Percentiles rank a stretch among this genome's conserved stretches.
phyloP scores from a whole-genome alignment of 108 stramenopile genomes.

The Mayamaea pseudoterrestris region DNA sequence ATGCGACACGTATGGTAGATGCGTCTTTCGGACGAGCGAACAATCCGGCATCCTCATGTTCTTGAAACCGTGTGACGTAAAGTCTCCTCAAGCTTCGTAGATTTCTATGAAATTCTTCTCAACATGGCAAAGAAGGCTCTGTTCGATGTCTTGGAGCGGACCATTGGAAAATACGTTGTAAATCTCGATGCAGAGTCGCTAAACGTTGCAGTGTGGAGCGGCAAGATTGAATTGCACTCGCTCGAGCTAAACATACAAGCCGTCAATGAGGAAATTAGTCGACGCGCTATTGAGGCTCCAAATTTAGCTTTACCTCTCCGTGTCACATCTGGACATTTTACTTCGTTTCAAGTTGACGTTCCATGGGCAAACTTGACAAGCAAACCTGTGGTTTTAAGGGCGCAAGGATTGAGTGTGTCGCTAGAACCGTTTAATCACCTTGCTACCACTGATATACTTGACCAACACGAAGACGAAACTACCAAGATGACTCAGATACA shows the following conservation, averaged over 20 bases:
- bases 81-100: too few species aligned
- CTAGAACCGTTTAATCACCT: conserved; percentile 46
- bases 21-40: too few species aligned
- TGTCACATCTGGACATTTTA: conserved; percentile 49
- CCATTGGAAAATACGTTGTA: conserved; percentile 79
- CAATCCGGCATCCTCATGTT: too few species aligned
- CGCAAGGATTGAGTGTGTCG: conserved; percentile 41
- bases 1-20: too few species aligned
- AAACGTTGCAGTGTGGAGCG: conserved; percentile 81
- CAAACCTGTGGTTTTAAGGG: conserved; percentile 54
- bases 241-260: conserved; percentile 68
- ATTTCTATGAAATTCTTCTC: too few species aligned
- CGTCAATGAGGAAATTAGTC: conserved; percentile 65
- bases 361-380: conserved; percentile 71
- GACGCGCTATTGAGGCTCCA: conserved; percentile 47
- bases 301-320: conserved; percentile 62
- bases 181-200: conserved; percentile 71
- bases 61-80: too few species aligned
- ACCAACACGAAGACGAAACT: conserved; percentile 1
- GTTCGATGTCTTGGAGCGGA: conserved; percentile 71
- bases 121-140: conserved; percentile 78
- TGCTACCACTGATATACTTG: conserved; percentile 4
- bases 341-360: conserved; percentile 61
- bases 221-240: conserved; percentile 75
- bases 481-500: conserved; percentile 1